Base-by-base conservation (phyloP, 2,329 filamentous ascomycete genomes). In the Phialophora verrucosa region DNA sequence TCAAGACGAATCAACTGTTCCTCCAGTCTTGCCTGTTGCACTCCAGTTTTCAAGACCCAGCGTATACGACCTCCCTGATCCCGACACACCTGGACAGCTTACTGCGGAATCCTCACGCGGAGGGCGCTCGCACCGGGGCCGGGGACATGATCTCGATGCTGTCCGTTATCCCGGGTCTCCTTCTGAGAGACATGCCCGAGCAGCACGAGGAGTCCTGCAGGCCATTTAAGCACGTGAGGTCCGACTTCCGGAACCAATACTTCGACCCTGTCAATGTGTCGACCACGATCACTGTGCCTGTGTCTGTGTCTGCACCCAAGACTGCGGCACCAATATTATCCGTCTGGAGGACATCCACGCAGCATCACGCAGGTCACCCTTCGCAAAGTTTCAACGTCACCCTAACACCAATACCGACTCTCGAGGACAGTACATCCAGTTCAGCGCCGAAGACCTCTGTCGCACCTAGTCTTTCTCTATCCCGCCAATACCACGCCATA, bases 11-110 rank as follows among this genome's bases (percentile, higher is more conserved):
- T 57, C 75, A 76, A 51, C 69, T 74, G 1, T 75, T 76, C 44
- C 67, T 77, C 42, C 75, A 75, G 53, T 65, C 68, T 3, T 75
- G 71, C 50, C 66, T 76, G 4, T 32, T 72, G 29, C 71, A 73
- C 25, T 8, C 53, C 1, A 71, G 58, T 1, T 76, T 76, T 56
- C 70, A 63, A 85, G 90, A 92, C 50, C 77, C 69, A 11, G 71
- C 70, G 4, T 78, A 78, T 58, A 77, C 75, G 0, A 78, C 76
- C 1, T 73, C 73, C 0, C 75, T 78, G 50, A 76, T 78, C 23
- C 72, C 72, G 0, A 61, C 65, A 0, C 64, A 77, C 54, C 25
- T 76, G 2, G 47, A 70, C 1, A 59, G 70, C 3, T 70, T 76
- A n/a, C 71, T 80, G 0, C 67, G 71, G 7, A 64, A 65, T 29